These are phyloP conservation scores for Penicillium sp. DNA, from an alignment of 2,329 filamentous ascomycete genomes.

Conservation along the genomic window DNA sequence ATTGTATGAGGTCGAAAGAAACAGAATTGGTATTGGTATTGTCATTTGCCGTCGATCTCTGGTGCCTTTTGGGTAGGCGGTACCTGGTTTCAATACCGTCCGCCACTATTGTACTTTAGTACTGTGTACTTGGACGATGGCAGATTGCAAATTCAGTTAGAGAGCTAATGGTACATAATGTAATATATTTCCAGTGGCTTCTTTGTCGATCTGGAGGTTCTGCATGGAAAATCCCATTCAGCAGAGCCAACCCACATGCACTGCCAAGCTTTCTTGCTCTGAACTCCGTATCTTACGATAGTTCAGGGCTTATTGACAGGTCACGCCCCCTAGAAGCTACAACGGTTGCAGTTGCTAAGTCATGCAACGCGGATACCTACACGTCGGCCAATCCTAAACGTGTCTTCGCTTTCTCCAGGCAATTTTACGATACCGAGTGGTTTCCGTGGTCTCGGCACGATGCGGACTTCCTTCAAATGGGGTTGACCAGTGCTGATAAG, in stretches of 20 bases:
- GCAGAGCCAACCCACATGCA: not conserved
- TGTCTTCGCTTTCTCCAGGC: not conserved
- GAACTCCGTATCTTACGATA: not conserved
- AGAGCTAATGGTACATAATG: too few relatives aligned
- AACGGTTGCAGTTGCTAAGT: slow-evolving; percentile 4
- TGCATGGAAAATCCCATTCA: slow-evolving; percentile 5
- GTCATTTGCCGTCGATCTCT: slow-evolving; percentile 5
- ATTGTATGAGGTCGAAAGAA: slow-evolving; percentile 16
- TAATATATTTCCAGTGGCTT: slow-evolving; percentile 1
- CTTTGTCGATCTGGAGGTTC: slow-evolving; percentile 5
- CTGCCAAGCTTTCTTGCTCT: slow-evolving; percentile 4
- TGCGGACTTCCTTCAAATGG: not conserved
- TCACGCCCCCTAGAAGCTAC: slow-evolving; percentile 1
- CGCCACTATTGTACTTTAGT: not conserved
- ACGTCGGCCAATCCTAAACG: slow-evolving; percentile 5
- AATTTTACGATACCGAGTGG: not conserved
- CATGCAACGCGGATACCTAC: slow-evolving; percentile 13
- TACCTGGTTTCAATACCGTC: slow-evolving; percentile 4
- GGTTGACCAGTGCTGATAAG: not conserved
- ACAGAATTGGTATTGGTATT: slow-evolving; percentile 14
- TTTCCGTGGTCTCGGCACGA: not conserved
- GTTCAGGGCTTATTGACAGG: not conserved
- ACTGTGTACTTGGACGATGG: slow-evolving; percentile 1
- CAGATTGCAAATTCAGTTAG: not conserved
- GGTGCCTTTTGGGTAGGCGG: slow-evolving; percentile 7